These are phyloP conservation scores for Brassica incana DNA, from an alignment of 345 rosid species.

Conservation along the genomic window DNA sequence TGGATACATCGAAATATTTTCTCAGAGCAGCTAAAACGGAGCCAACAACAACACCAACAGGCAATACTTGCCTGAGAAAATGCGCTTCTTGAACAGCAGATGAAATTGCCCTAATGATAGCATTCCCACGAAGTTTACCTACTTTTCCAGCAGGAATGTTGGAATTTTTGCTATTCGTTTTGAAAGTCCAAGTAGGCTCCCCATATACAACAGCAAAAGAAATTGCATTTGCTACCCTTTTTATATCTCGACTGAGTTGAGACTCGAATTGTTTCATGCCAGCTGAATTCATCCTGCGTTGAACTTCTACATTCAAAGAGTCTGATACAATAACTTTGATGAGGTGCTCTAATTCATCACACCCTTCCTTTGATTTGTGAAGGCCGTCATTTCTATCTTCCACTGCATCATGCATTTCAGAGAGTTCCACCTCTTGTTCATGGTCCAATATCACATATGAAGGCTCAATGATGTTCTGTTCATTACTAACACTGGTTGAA, in stretches of 20 bases:
- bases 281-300: slow-evolving; percentile 60
- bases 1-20: slow-evolving; percentile 60
- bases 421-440: slow-evolving; percentile 47
- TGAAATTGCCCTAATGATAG: slow-evolving; percentile 63
- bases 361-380: slow-evolving; percentile 34
- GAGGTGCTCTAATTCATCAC: slow-evolving; percentile 53
- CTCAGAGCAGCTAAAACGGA: slow-evolving; percentile 89
- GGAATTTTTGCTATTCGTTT: slow-evolving; percentile 35
- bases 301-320: slow-evolving; percentile 72
- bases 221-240: slow-evolving; percentile 66
- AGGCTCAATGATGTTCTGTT: slow-evolving; percentile 60
- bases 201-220: slow-evolving; percentile 52
- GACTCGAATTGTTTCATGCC: slow-evolving; percentile 59
- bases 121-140: slow-evolving; percentile 61
- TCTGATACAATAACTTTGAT: slow-evolving; percentile 62
- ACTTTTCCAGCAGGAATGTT: slow-evolving; percentile 45
- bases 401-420: slow-evolving; percentile 37
- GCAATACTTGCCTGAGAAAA: slow-evolving; percentile 69
- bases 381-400: slow-evolving; percentile 36
- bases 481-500: slow-evolving; percentile 37
- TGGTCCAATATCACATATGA: slow-evolving; percentile 63
- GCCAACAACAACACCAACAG: slow-evolving; percentile 80
- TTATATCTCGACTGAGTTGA: slow-evolving; percentile 60
- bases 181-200: slow-evolving; percentile 43
- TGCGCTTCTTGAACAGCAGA: slow-evolving; percentile 63